Evolutionary conservation across 306 rosid genomes (phyloP).

Genomic region (Begonia peltatifolia): DNA sequence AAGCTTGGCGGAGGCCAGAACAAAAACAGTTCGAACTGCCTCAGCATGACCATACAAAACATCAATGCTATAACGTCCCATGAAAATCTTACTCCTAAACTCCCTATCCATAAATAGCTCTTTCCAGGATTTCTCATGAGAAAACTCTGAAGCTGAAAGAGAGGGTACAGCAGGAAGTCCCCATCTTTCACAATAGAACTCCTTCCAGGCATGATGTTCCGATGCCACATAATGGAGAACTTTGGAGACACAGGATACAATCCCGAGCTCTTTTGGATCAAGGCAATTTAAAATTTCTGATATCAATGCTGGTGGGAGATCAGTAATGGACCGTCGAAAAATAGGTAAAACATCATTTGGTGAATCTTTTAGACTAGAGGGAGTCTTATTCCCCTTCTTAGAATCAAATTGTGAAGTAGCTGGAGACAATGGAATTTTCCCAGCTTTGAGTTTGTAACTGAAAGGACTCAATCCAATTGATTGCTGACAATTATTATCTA

Average conservation of each 20-base stretch:
- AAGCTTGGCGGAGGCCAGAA: conserved; percentile 69
- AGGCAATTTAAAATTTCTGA: conserved; percentile 77
- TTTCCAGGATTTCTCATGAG: conserved; percentile 72
- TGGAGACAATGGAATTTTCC: conserved; percentile 17
- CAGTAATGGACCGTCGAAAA: conserved; percentile 37
- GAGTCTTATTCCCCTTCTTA: conserved; percentile 27
- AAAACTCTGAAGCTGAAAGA: conserved; percentile 20
- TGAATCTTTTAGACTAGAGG: conserved; percentile 17
- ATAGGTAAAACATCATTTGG: conserved; percentile 21
- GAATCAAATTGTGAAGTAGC: conserved; percentile 14
- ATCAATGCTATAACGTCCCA: conserved; percentile 78
- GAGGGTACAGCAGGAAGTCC: conserved; percentile 44
- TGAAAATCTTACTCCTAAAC: conserved; percentile 79
- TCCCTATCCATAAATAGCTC: conserved; percentile 81
- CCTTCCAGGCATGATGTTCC: conserved; percentile 94
- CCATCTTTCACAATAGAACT: conserved; percentile 87
- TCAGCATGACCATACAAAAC: conserved; percentile 78
- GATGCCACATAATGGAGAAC: conserved; percentile 48
- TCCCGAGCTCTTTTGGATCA: conserved; percentile 83
- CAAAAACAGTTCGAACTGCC: conserved; percentile 67
- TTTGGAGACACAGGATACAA: conserved; percentile 66
- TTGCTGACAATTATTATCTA: conserved; percentile 21
- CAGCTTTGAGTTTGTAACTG: conserved; percentile 12
- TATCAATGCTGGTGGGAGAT: conserved; percentile 66
- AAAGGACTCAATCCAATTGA: conserved; percentile 20